phyloP scores from a whole-genome alignment of 2,329 filamentous ascomycete genomes.

The Penicillium sp. region DNA sequence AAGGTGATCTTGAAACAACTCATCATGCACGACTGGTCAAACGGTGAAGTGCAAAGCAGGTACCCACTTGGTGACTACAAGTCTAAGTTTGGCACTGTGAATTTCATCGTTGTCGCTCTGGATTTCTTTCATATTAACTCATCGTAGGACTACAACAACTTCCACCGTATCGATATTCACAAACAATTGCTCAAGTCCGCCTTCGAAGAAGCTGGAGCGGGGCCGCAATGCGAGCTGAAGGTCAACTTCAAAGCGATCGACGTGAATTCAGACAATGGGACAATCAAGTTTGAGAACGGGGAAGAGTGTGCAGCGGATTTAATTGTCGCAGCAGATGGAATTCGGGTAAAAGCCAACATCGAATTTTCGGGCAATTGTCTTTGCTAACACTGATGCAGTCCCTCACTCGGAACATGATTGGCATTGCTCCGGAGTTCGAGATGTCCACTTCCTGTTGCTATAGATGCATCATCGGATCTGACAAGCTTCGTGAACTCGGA shows the following conservation, averaged over 20 bases:
- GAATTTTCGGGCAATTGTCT: neutral
- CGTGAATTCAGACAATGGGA: constrained; percentile 21
- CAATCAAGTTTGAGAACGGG: constrained; percentile 24
- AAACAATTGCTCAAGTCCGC: constrained; percentile 26
- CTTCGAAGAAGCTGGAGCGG: constrained; percentile 22
- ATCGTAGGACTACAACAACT: constrained; percentile 31
- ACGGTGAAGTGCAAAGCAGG: constrained; percentile 26
- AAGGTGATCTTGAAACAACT: constrained; percentile 31
- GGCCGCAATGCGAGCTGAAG: constrained; percentile 16
- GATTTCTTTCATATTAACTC: neutral
- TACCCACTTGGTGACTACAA: constrained; percentile 33
- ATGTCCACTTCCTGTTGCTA: constrained; percentile 42
- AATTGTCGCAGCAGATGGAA: constrained; percentile 29
- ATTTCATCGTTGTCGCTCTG: neutral
- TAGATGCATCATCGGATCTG: constrained; percentile 27
- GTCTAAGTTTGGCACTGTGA: constrained; percentile 21
- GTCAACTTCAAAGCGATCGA: constrained; percentile 24
- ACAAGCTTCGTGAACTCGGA: constrained; percentile 24
- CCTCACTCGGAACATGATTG: constrained; percentile 20
- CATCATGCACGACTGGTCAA: constrained; percentile 33
- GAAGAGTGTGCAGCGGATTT: constrained; percentile 18
- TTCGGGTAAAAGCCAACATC: constrained; percentile 18
- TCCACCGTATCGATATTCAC: constrained; percentile 32
- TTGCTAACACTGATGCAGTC: constrained; percentile 13
- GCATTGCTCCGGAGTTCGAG: constrained; percentile 34